A percentile compares a stretch with the other conserved stretches of the same genome.
Evolutionary conservation across 1,284 basidiomycete genomes (phyloP).

Genomic region (Retiboletus fuscus): DNA sequence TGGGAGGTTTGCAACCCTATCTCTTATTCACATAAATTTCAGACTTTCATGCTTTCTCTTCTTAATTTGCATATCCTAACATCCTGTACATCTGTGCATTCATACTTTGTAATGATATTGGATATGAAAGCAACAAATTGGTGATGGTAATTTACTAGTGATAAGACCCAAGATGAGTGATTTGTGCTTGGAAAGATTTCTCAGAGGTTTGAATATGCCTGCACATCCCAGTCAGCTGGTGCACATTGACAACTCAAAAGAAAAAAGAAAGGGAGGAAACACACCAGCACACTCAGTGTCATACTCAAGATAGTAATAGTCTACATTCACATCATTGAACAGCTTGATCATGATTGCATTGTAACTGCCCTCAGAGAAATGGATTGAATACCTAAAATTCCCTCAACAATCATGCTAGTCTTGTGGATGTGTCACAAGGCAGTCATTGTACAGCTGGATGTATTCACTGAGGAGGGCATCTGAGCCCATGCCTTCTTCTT

Average conservation of each 20-base stretch:
- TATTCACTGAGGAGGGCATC: constrained; percentile 76
- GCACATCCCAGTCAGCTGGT: too few species aligned
- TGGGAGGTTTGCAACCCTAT: too few species aligned
- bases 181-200: constrained; percentile 74
- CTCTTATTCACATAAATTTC: too few species aligned
- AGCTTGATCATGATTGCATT: constrained; percentile 78
- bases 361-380: constrained; percentile 82
- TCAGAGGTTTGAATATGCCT: constrained; percentile 70
- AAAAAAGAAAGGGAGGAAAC: background rate
- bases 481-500: constrained; percentile 68
- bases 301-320: constrained; percentile 84
- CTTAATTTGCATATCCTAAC: too few species aligned
- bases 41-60: too few species aligned
- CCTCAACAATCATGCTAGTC: constrained; percentile 86
- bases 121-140: too few species aligned
- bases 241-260: too few species aligned
- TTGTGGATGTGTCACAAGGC: constrained; percentile 65
- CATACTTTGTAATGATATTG: too few species aligned
- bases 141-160: constrained; percentile 77
- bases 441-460: constrained; percentile 77
- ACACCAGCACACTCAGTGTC: constrained; percentile 80
- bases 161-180: constrained; percentile 79
- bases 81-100: too few species aligned
- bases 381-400: constrained; percentile 75
- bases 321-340: constrained; percentile 81